Evolutionary conservation across 352 stramenopile genomes (phyloP), one percentile per base, ranked within the genome.

Genomic region (Pythium sukuiense): DNA sequence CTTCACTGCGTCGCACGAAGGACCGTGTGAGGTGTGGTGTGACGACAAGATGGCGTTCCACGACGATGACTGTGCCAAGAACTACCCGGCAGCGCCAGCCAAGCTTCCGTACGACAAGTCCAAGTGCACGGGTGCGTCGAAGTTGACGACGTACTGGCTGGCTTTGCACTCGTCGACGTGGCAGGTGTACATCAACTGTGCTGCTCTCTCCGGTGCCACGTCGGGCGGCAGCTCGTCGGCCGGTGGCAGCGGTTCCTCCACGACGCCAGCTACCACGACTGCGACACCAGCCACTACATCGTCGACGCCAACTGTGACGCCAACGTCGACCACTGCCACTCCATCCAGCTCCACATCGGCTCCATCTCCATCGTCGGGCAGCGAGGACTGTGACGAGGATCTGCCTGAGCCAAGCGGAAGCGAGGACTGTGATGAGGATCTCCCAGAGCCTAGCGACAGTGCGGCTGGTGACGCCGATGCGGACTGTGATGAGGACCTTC

Each of bases 21-120:
- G 77, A 20, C 79, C 77, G 7, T 84, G 79, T 29, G 79, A 88
- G 30, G 59, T 85, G 45, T 85, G 77, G 75, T 88, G 77, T 48
- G 39, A 48, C 39, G 39, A 48, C 39, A 48, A 48, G 39, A 48
- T 48, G 39, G 39, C 39, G 39, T 48, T 81, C 59, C 65, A 76
- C 24, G 66, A 85, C 63, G 76, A 79, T 43, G 80, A 87, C 75
- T 87, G 76, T 30, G 68, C 73, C 11, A 59, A 72, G 2, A 70
- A 83, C 69, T 80, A 76, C 57, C 62, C 73, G 0, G 55, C 16
- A 9, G 72, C 71, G 24, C 68, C 71, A 6, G 74, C 70, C 26
- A 67, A 69, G 48, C 73, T 88, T 2, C 73, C 77, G 5, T 80
- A 80, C 57, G 73, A 84, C 64, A 72, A 69, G 49, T 39, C 67